A percentile compares a stretch with the other conserved stretches of the same genome.
These are phyloP conservation scores for Cercospora canescens DNA, from an alignment of 2,329 filamentous ascomycete species.

Conservation along the genomic window DNA sequence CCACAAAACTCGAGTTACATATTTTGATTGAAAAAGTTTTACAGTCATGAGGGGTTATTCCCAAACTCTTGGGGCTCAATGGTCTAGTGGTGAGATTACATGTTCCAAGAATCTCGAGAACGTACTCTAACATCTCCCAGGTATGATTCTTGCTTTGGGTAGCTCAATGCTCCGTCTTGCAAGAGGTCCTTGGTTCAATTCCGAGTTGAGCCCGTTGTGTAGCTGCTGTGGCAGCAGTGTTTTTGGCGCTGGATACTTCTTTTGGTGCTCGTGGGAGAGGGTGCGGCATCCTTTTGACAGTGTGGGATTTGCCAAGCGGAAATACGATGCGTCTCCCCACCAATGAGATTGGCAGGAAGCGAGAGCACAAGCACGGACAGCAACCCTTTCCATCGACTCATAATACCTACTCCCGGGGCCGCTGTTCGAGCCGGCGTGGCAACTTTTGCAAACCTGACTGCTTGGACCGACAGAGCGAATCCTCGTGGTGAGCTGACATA, in stretches of 20 bases:
- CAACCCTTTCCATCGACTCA: background rate
- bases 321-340: background rate
- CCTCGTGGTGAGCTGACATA: background rate
- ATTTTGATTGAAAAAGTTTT: no score
- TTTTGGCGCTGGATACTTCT: no score
- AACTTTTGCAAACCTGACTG: background rate
- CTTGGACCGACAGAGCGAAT: background rate
- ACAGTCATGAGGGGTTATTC: no score
- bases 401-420: background rate
- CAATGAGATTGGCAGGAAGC: background rate
- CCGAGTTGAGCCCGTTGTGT: background rate
- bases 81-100: slow-evolving; percentile 5
- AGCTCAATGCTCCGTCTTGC: background rate
- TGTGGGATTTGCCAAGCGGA: background rate
- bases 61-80: background rate
- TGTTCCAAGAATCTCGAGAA: no score
- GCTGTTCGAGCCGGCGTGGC: background rate
- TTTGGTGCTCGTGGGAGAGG: no score
- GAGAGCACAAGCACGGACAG: background rate
- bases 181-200: slow-evolving; percentile 12
- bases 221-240: background rate
- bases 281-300: no score
- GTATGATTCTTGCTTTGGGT: slow-evolving; percentile 14
- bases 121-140: no score
- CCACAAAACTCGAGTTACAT: no score